A percentile compares a stretch with the other conserved stretches of the same genome.
Conservation (phyloP, 108 stramenopile species). For the Cyclotella choctawhatcheeana region DNA sequence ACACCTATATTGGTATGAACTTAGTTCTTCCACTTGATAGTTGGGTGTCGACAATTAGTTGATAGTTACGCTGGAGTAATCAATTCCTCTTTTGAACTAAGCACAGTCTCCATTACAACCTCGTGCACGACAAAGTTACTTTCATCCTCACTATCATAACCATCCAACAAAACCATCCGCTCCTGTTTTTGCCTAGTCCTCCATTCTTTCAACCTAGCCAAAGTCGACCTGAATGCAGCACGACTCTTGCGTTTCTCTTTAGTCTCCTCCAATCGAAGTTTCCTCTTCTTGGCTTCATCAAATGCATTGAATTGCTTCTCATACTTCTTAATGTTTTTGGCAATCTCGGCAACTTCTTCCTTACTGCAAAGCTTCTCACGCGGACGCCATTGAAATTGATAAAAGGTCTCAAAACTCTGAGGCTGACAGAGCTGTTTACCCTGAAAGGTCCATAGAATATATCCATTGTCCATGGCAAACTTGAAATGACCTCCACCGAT, state of each 20-base stretch:
- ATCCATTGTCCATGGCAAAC: slow-evolving; percentile 98
- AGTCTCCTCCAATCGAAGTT: slow-evolving; percentile 81
- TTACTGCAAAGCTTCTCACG: slow-evolving; percentile 87
- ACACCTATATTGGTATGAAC: too few species aligned
- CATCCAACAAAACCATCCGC: slow-evolving; percentile 69
- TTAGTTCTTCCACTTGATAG: too few species aligned
- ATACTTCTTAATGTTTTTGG: slow-evolving; percentile 95
- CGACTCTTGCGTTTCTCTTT: slow-evolving; percentile 84
- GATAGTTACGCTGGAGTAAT: slow-evolving; percentile 61
- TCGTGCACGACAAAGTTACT: slow-evolving; percentile 67
- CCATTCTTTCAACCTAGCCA: slow-evolving; percentile 64
- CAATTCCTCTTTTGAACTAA: slow-evolving; percentile 86
- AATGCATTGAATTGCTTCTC: slow-evolving; percentile 96
- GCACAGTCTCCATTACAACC: slow-evolving; percentile 75
- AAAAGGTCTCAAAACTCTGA: slow-evolving; percentile 91
- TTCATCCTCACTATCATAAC: slow-evolving; percentile 90
- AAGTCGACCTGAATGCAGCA: slow-evolving; percentile 64
- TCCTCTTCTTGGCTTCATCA: slow-evolving; percentile 89
- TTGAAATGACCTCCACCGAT: slow-evolving; percentile 94
- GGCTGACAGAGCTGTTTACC: slow-evolving; percentile 87
- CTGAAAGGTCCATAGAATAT: slow-evolving; percentile 95
- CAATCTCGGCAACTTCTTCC: slow-evolving; percentile 79
- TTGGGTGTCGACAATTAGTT: too few species aligned
- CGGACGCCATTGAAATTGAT: slow-evolving; percentile 96
- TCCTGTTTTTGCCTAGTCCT: slow-evolving; percentile 68